Evolutionary conservation across 257 asterid species (phyloP).

Genomic region (Nicotiana benthamiana): DNA sequence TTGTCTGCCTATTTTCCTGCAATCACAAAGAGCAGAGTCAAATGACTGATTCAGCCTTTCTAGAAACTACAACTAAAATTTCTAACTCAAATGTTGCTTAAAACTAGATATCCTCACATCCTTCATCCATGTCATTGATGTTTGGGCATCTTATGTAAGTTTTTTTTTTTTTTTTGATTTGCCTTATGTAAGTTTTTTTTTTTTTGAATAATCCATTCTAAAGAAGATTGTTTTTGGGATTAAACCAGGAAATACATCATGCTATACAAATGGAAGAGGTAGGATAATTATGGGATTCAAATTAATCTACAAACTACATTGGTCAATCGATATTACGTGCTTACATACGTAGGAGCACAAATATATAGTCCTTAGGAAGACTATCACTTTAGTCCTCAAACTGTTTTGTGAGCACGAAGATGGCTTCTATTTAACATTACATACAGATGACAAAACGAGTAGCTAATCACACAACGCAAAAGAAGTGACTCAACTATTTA

Average conservation of each 20-base stretch:
- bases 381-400: not conserved
- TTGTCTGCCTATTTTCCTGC: slow-evolving; percentile 88
- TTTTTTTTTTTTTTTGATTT: not conserved
- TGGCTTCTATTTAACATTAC: too few species aligned
- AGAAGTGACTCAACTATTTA: not conserved
- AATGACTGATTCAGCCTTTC: not conserved
- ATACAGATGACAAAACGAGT: not conserved
- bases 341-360: not conserved
- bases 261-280: not conserved
- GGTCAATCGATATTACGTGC: not conserved
- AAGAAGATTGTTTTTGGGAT: not conserved
- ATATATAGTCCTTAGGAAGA: not conserved
- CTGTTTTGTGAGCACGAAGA: not conserved
- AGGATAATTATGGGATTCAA: not conserved
- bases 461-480: not conserved
- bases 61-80: not conserved
- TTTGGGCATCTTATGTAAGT: not conserved
- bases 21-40: slow-evolving; percentile 11
- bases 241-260: not conserved
- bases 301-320: not conserved
- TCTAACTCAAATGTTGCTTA: not conserved
- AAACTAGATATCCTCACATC: not conserved
- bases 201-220: not conserved
- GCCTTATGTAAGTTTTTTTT: not conserved
- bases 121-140: not conserved